phyloP scores from a whole-genome alignment of 495 filamentous ascomycete genomes.

The Penicillium bialowiezense region DNA sequence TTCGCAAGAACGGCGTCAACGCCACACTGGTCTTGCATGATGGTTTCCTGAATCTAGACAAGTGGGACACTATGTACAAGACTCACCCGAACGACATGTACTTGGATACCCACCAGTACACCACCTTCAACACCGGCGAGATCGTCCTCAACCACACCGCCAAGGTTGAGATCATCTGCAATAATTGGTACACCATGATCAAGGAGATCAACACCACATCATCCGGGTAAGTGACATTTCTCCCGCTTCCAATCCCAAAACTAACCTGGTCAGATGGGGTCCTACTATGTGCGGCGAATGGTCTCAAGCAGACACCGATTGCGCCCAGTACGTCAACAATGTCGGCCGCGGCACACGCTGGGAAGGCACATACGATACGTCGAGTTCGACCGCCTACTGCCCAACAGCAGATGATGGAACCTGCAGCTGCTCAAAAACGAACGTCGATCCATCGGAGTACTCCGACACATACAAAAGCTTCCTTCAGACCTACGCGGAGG shows the following conservation, averaged over 20 bases:
- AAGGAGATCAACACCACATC: constrained; percentile 61
- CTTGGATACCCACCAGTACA: constrained; percentile 92
- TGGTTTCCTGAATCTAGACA: constrained; percentile 74
- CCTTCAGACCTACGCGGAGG: constrained; percentile 85
- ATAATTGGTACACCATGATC: constrained; percentile 80
- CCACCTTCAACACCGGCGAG: constrained; percentile 79
- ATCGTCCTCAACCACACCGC: constrained; percentile 68
- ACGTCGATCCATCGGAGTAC: constrained; percentile 67
- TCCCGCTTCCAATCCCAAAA: too few relatives aligned
- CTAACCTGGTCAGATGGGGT: constrained; percentile 59
- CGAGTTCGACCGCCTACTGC: constrained; percentile 64
- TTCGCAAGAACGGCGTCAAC: constrained; percentile 67
- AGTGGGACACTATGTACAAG: constrained; percentile 73
- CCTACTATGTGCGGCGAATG: constrained; percentile 98
- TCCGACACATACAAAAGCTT: constrained; percentile 77
- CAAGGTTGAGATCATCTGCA: constrained; percentile 82
- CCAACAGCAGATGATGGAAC: constrained; percentile 53
- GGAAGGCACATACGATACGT: constrained; percentile 73
- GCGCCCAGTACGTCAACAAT: constrained; percentile 82
- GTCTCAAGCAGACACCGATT: constrained; percentile 98
- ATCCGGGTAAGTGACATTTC: constrained; percentile 55
- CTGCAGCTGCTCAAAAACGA: constrained; percentile 75
- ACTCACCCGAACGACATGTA: constrained; percentile 52
- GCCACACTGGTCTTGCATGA: constrained; percentile 74
- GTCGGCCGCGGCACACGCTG: constrained; percentile 85